A percentile compares a stretch with the other conserved stretches of the same genome.
These are phyloP conservation scores for Pulveroboletus frians DNA, from an alignment of 768 basidiomycete genomes.

Conservation along the genomic window DNA sequence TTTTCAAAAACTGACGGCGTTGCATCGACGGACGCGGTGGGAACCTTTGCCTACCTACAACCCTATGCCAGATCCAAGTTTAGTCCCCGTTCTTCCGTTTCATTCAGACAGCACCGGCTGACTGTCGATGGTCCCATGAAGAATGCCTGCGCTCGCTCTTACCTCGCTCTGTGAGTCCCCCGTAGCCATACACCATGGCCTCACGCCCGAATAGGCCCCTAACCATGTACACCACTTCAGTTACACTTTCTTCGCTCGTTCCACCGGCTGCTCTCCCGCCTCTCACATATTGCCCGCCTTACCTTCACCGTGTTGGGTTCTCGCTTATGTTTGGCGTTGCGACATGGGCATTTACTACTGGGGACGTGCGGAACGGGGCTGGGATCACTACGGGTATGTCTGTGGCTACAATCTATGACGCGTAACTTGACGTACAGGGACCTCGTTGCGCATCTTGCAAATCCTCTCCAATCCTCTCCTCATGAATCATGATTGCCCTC, in stretches of 20 bases:
- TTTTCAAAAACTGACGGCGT: background rate
- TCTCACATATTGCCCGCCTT: conserved; percentile 34
- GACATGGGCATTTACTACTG: conserved; percentile 37
- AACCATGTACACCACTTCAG: conserved; percentile 17
- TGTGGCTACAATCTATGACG: background rate
- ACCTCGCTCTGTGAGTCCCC: conserved; percentile 32
- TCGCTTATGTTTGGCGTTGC: conserved; percentile 40
- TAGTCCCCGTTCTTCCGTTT: conserved; percentile 7
- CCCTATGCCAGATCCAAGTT: conserved; percentile 31
- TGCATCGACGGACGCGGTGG: conserved; percentile 16
- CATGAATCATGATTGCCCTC: no score
- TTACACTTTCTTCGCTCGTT: conserved; percentile 33
- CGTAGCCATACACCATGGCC: background rate
- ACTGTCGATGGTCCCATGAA: conserved; percentile 11
- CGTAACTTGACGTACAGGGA: background rate
- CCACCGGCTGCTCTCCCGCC: conserved; percentile 31
- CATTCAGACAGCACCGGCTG: conserved; percentile 8
- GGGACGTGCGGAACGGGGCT: conserved; percentile 40
- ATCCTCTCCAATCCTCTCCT: no score
- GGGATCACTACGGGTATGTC: conserved; percentile 36
- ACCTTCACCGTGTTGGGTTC: conserved; percentile 41
- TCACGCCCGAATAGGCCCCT: background rate
- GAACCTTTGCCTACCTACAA: conserved; percentile 23
- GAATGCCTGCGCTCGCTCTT: conserved; percentile 28
- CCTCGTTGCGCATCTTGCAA: background rate